Evolutionary conservation across 2,329 filamentous ascomycete genomes (phyloP).

Genomic region (Clonostachys sp.): DNA sequence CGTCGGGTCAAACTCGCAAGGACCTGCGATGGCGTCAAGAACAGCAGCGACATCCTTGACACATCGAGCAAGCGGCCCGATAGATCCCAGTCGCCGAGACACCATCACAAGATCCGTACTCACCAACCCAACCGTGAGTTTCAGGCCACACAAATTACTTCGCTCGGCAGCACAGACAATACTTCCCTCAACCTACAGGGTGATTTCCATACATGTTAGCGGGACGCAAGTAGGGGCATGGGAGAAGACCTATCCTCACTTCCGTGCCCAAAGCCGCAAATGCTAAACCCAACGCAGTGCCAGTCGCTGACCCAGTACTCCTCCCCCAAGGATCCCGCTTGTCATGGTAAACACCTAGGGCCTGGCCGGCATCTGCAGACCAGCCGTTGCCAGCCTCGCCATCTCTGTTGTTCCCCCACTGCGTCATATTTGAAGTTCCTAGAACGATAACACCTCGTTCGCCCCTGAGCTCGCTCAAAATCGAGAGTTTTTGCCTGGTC

Average conservation of each 20-base stretch:
- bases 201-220: not conserved
- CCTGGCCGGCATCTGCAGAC: slow-evolving; percentile 59
- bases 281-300: slow-evolving; percentile 58
- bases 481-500: too few species aligned
- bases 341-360: slow-evolving; percentile 63
- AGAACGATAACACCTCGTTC: slow-evolving; percentile 57
- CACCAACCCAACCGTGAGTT: slow-evolving; percentile 71
- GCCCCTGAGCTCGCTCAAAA: too few species aligned
- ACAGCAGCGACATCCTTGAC: slow-evolving; percentile 64
- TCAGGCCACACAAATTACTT: slow-evolving; percentile 68
- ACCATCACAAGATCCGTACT: slow-evolving; percentile 63
- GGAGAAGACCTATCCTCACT: slow-evolving; percentile 29
- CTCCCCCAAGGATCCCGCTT: slow-evolving; percentile 65
- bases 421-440: slow-evolving; percentile 65
- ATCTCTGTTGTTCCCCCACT: slow-evolving; percentile 71
- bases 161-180: slow-evolving; percentile 69
- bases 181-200: slow-evolving; percentile 48
- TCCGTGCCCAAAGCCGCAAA: slow-evolving; percentile 68
- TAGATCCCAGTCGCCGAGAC: slow-evolving; percentile 61
- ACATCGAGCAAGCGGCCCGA: slow-evolving; percentile 63
- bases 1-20: slow-evolving; percentile 56
- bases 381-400: slow-evolving; percentile 67
- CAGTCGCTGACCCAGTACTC: slow-evolving; percentile 61
- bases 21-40: slow-evolving; percentile 51
- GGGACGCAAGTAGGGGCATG: not conserved